Evolutionary conservation across 768 basidiomycete species (phyloP).

Genomic region (Lactarius hengduanensis): DNA sequence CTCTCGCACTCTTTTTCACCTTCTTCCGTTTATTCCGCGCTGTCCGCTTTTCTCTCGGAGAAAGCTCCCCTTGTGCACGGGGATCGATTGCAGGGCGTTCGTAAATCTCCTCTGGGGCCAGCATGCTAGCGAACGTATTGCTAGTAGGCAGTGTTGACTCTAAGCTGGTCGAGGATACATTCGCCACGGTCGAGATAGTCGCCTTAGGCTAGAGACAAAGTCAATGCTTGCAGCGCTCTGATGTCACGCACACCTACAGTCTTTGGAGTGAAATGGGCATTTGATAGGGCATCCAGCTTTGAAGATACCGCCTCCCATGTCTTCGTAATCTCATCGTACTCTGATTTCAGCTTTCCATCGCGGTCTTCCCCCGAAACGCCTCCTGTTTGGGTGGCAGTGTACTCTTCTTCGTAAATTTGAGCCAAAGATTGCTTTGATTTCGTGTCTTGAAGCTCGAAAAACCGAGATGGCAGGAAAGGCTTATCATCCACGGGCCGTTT

Average conservation of each 20-base stretch:
- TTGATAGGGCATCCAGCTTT: slow-evolving; percentile 92
- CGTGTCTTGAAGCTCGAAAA: slow-evolving; percentile 86
- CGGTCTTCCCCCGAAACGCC: slow-evolving; percentile 64
- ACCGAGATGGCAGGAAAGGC: slow-evolving; percentile 86
- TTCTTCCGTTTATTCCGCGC: slow-evolving; percentile 69
- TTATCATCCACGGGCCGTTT: slow-evolving; percentile 74
- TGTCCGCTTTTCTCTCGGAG: slow-evolving; percentile 78
- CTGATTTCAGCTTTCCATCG: slow-evolving; percentile 83
- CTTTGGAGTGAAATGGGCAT: slow-evolving; percentile 94
- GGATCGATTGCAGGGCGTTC: slow-evolving; percentile 54
- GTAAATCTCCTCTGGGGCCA: slow-evolving; percentile 93
- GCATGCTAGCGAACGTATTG: slow-evolving; percentile 69
- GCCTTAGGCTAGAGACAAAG: slow-evolving; percentile 70
- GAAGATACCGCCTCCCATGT: slow-evolving; percentile 83
- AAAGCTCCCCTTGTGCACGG: slow-evolving; percentile 75
- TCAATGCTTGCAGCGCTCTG: slow-evolving; percentile 21
- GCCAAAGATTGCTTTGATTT: slow-evolving; percentile 88
- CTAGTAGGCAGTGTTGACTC: slow-evolving; percentile 91
- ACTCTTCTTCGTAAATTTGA: slow-evolving; percentile 95
- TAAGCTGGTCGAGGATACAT: slow-evolving; percentile 75
- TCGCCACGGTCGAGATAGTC: slow-evolving; percentile 77
- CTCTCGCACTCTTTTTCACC: slow-evolving; percentile 63
- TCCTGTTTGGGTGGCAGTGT: slow-evolving; percentile 62
- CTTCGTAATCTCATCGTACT: slow-evolving; percentile 83
- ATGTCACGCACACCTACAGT: slow-evolving; percentile 50